These are phyloP conservation scores for Phialophora chinensis DNA, from an alignment of 2,329 filamentous ascomycete species.

Conservation along the genomic window DNA sequence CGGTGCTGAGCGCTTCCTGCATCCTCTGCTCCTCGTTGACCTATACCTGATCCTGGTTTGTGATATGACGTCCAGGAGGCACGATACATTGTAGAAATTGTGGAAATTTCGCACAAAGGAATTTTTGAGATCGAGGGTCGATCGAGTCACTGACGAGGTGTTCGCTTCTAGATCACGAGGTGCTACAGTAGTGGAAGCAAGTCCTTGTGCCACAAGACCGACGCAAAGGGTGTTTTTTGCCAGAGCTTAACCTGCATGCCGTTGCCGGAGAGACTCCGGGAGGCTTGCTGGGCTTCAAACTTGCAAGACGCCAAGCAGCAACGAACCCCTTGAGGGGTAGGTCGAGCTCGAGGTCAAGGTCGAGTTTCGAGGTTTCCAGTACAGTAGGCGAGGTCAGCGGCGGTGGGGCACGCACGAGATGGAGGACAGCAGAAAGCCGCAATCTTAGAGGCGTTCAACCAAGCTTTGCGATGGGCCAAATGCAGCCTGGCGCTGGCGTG, in stretches of 20 bases:
- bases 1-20: background rate
- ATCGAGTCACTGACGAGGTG: background rate
- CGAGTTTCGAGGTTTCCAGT: no score
- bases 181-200: no score
- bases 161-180: background rate
- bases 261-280: background rate
- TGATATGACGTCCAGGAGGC: no score
- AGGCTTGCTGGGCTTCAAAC: background rate
- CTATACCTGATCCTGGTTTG: background rate
- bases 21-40: background rate
- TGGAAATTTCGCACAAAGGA: background rate
- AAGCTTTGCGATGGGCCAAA: conserved; percentile 32
- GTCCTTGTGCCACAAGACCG: background rate
- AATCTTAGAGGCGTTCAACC: conserved; percentile 38
- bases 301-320: no score
- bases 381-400: background rate
- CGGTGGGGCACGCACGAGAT: background rate
- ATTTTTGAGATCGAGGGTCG: background rate
- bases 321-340: no score
- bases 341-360: no score
- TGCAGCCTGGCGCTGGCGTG: conserved; percentile 10
- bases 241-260: no score
- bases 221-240: background rate
- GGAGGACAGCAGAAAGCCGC: conserved; percentile 11
- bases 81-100: no score